Evolutionary conservation across 192 early-diverging fungal genomes (phyloP), one percentile per base, ranked within the genome.

Genomic region (Spizellomyces sp.): DNA sequence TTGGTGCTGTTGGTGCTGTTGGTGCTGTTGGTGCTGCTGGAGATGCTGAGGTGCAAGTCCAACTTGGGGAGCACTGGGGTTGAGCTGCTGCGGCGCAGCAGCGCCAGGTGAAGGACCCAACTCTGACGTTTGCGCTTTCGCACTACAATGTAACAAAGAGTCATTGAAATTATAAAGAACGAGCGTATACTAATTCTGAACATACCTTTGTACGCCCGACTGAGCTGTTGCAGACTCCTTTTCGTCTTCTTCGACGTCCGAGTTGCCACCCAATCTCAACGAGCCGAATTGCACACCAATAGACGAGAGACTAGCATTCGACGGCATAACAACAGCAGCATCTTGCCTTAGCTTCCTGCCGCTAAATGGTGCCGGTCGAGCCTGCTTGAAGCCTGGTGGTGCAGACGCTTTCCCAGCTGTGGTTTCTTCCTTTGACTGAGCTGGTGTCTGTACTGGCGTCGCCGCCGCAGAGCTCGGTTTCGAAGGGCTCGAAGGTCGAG

Each of bases 261-360:
- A 59, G 58, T 81, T 86, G 58, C 84, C 83, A 19, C 87, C 87
- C 56, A 93, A 77, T 17, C 80, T 77, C 57, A 93, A 76, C 54
- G 90, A 92, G 21, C 94, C 94, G 83, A 95, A 95, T 72, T 92
- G 90, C 21, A 90, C 83, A 59, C 87, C 90, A 19, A 93, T 84
- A 45, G 86, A 80, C 43, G 86, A 84, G 8, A 92, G 66, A 45
- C 85, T 75, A 6, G 90, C 76, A 55, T 77, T 83, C 48, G 79
- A 77, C 10, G 94, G 93, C 89, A 97, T 93, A 17, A 96, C 93
- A 10, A 96, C 93, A 48, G 94, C 84, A 12, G 89, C 89, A 75
- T 95, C 92, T 75, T 97, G 95, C 63, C 92, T 92, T 71, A 95
- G 82, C 74, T 91, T 91, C 71, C 93, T 89, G 19, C 66, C 66